Evolutionary conservation across 495 filamentous ascomycete species (phyloP), one percentile per base, ranked within the genome.

Genomic region (Cercophora samala): DNA sequence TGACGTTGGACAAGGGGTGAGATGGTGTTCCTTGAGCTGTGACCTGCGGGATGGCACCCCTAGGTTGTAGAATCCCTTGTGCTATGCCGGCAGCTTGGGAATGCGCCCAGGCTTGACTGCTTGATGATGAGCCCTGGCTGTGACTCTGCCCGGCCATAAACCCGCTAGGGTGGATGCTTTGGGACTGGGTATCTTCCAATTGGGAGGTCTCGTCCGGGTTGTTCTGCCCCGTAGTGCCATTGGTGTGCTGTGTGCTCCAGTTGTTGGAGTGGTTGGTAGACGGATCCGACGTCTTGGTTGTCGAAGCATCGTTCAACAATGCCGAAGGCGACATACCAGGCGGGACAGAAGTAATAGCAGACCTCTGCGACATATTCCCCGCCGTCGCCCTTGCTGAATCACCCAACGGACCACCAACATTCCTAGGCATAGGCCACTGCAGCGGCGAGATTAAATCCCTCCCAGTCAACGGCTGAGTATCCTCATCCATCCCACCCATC

Each of bases 281-380:
- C 69, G 91, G 88, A 51, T 90, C 87, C 21, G 82, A 82, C 4
- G 90, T 92, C 53, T 90, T 90, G n/a, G 91, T 93, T 0, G 92
- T 95, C 8, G 93, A 96, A 4, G 93, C 93, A 70, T 93, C 90
- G 70, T 97, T 97, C 26, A 85, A 77, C 67, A 94, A 87, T 56
- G 91, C 90, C 3, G 83, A 87, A 4, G 90, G 87, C 61, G 93
- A 89, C 37, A 93, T 89, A 17, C 90, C 90, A 9, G 87, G 86
- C 11, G 90, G 88, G 74, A 97, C 84, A 23, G 90, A 85, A 4
- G 91, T 93, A 60, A 93, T 82, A 0, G 85, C 87, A 8, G 89
- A 91, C 53, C 84, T 82, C 76, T 97, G 93, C 4, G 91, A 87
- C 2, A 83, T 60, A 56, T 80, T 83, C 2, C 79, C 81, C 1